phyloP scores from a whole-genome alignment of 148 eudicot species.

The Selenicereus undatus region DNA sequence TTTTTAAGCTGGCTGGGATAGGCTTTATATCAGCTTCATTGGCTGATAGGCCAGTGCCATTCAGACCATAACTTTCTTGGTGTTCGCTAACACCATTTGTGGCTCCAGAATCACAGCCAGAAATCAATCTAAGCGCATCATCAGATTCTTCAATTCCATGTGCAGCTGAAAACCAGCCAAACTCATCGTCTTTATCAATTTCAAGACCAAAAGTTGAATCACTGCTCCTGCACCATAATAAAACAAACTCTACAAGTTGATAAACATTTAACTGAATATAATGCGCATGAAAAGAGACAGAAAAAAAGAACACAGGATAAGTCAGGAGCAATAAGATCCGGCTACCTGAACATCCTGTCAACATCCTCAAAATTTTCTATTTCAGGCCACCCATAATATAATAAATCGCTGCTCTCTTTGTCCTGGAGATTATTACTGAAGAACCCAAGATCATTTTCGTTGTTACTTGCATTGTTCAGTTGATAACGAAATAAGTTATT shows the following conservation, averaged over 20 bases:
- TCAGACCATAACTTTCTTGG: constrained; percentile 31
- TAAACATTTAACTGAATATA: neutral
- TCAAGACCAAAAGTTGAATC: constrained; percentile 80
- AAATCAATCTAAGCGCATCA: constrained; percentile 46
- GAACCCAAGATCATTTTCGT: constrained; percentile 48
- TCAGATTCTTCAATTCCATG: constrained; percentile 53
- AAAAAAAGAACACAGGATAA: neutral
- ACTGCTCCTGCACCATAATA: constrained; percentile 54
- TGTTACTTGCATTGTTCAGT: constrained; percentile 40
- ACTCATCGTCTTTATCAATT: constrained; percentile 48
- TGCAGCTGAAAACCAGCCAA: constrained; percentile 66
- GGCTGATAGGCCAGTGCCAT: constrained; percentile 25
- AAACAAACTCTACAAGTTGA: neutral
- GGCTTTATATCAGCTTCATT: constrained; percentile 33
- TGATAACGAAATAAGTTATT: constrained; percentile 43
- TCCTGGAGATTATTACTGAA: constrained; percentile 40
- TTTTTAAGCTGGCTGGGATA: constrained; percentile 30
- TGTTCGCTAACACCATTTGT: constrained; percentile 31
- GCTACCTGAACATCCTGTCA: constrained; percentile 90
- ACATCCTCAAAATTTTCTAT: constrained; percentile 88
- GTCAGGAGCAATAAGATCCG: constrained; percentile 3
- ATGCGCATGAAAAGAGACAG: neutral
- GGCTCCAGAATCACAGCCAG: constrained; percentile 36
- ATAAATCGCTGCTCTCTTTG: constrained; percentile 57
- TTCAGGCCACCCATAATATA: constrained; percentile 69